phyloP scores from a whole-genome alignment of 192 early-diverging fungal species.

The Kappamyces sp. region DNA sequence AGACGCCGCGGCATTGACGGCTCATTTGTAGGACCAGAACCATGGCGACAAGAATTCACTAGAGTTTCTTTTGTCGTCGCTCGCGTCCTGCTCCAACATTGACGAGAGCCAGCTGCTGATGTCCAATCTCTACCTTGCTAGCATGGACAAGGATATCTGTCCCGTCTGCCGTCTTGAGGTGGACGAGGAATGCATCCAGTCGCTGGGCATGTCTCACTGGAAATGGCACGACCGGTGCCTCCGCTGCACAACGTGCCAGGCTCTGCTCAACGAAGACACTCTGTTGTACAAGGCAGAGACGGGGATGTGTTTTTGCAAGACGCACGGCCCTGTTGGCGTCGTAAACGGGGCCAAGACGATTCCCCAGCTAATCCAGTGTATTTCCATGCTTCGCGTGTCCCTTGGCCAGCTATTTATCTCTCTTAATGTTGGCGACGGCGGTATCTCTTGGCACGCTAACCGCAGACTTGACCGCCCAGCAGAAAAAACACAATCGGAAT shows the following conservation, averaged over 20 bases:
- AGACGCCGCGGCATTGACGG: background rate
- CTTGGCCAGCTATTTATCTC: slow-evolving; percentile 74
- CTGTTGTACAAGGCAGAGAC: no score
- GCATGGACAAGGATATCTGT: slow-evolving; percentile 74
- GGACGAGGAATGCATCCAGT: slow-evolving; percentile 83
- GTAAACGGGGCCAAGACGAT: slow-evolving; percentile 59
- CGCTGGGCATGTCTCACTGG: slow-evolving; percentile 14
- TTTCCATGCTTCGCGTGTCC: slow-evolving; percentile 77
- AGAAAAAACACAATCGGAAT: background rate
- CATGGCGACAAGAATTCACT: slow-evolving; percentile 48
- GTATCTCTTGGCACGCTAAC: background rate
- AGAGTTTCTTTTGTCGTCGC: no score
- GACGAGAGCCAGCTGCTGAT: no score
- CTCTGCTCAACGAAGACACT: slow-evolving; percentile 8
- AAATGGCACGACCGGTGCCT: slow-evolving; percentile 80
- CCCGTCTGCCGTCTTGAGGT: slow-evolving; percentile 66
- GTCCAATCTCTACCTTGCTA: slow-evolving; percentile 45
- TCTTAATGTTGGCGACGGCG: slow-evolving; percentile 40
- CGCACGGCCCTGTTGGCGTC: no score
- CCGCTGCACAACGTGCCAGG: slow-evolving; percentile 61
- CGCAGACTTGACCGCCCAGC: background rate
- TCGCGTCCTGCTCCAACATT: no score
- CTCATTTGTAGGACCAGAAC: slow-evolving; percentile 49
- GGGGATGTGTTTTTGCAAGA: no score
- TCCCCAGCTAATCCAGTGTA: slow-evolving; percentile 86